Percentiles rank a stretch among this genome's conserved stretches.
Conservation (phyloP, 169 alveolate genomes). For the Plasmodium adleri region DNA sequence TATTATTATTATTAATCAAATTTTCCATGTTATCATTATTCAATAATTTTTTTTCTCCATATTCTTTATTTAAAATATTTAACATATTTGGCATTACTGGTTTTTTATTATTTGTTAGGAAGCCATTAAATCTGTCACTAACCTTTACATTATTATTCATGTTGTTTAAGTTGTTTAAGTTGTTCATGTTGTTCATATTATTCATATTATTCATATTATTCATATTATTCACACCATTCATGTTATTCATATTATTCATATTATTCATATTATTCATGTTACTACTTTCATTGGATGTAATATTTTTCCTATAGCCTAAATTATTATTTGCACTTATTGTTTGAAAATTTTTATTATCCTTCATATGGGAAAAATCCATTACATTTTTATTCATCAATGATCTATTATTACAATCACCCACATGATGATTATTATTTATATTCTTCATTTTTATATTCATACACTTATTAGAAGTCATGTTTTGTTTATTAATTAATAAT, state of each 20-base stretch:
- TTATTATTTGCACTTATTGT: constrained; percentile 2
- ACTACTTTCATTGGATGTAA: not conserved
- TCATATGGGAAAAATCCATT: not conserved
- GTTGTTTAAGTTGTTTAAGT: not conserved
- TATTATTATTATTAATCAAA: not conserved
- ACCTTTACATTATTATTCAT: not conserved
- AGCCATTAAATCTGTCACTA: not conserved
- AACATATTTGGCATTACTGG: not conserved
- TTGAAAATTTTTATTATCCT: constrained; percentile 1
- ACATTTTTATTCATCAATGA: not conserved
- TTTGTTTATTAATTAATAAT: constrained; percentile 27
- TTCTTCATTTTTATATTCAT: constrained; percentile 10
- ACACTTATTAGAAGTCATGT: constrained; percentile 17
- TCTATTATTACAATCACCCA: not conserved
- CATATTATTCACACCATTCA: no score
- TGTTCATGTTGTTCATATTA: not conserved
- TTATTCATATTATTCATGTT: no score
- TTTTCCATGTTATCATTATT: not conserved
- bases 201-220: no score
- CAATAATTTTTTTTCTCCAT: not conserved
- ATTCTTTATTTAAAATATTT: not conserved
- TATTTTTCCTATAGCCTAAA: not conserved
- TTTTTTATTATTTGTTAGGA: not conserved
- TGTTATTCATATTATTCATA: no score
- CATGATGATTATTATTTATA: not conserved